phyloP scores from a whole-genome alignment of 139 green algal species.

The Closterium sp. region DNA sequence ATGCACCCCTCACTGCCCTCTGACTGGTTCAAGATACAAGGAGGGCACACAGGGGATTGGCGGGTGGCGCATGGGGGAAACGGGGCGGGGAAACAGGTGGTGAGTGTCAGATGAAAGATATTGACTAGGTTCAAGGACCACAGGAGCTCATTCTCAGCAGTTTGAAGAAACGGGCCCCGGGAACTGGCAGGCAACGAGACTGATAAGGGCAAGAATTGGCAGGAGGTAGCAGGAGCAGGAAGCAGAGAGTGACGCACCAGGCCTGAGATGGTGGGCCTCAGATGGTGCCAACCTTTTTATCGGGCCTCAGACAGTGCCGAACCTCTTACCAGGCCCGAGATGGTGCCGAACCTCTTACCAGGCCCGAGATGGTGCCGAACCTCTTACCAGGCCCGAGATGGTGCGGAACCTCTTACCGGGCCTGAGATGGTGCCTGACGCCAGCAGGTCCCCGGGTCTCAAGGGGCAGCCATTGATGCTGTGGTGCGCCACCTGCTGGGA shows the following conservation, averaged over 20 bases:
- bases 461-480: slow-evolving; percentile 55
- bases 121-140: no score
- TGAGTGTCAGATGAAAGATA: no score
- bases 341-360: no score
- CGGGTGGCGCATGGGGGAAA: not conserved
- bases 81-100: not conserved
- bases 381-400: not conserved
- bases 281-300: not conserved
- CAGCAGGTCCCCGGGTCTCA: no score
- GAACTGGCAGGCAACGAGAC: no score
- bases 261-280: not conserved
- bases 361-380: no score
- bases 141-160: no score
- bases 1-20: slow-evolving; percentile 2
- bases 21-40: no score
- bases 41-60: not conserved
- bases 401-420: slow-evolving; percentile 6
- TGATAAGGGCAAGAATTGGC: not conserved
- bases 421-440: no score
- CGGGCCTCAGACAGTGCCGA: not conserved
- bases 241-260: not conserved
- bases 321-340: no score
- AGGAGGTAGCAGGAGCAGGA: no score
- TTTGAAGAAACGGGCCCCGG: no score
- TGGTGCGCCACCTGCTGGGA: slow-evolving; percentile 93